Evolutionary conservation across 495 filamentous ascomycete species (phyloP), one percentile per base, ranked within the genome.

Genomic region (Penicillium bovifimosum): DNA sequence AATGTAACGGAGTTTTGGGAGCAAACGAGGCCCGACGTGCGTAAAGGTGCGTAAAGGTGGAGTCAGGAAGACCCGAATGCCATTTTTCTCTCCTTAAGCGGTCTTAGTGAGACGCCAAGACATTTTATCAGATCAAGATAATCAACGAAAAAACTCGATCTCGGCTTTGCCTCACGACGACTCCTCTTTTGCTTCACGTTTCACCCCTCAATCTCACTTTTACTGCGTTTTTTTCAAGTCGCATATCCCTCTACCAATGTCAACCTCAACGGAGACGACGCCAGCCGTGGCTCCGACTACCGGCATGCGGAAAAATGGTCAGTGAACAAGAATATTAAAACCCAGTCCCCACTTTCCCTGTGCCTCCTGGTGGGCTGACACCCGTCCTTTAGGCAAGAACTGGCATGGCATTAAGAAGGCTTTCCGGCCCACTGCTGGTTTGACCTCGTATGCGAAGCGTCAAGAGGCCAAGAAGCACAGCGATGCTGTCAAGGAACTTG

Each of bases 331-430:
- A 32, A 50, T 2, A 62, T 36, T 53, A 16, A 58, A 41, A 40
- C 43, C 34, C 26, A 36, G 31, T 35, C 43, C 41, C 54, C 38
- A 43, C 38, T 48, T 24, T 52, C 50, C 36, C 50, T 47, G 38
- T 44, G 49, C 52, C 38, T 59, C 32, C 17, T 42, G 39, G 39
- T 47, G 49, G 47, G 47, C 55, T 62, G 36, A 56, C 52, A 55
- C 61, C 41, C 20, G 58, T 51, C 57, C 51, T 60, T 61, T 62
- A 97, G 92, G 92, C 54, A 96, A 96, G 73, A 86, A 95, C 77
- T 98, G 93, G 93, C 90, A 95, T 69, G 67, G 76, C 33, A 72
- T 79, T 17, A 89, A 87, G 64, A 84, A 84, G 46, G 82, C 92
- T n/a, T 97, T 98, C 68, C 88, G 93, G 6, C 92, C 89, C 3